phyloP scores from a whole-genome alignment of 305 asterid species.

The Rubia tinctorum region DNA sequence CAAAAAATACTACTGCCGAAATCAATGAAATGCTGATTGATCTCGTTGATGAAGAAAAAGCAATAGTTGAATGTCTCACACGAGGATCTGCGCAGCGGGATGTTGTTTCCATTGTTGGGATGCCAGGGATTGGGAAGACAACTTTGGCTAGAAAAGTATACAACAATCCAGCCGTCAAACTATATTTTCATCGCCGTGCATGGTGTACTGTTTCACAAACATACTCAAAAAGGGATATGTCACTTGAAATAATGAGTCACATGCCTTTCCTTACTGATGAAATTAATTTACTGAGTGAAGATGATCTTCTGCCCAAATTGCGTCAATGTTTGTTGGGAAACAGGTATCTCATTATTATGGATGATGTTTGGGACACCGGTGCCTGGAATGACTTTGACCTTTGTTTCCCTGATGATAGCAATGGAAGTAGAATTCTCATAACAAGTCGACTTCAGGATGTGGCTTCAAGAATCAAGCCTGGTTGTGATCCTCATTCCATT shows the following conservation, averaged over 20 bases:
- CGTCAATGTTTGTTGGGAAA: slow-evolving; percentile 3
- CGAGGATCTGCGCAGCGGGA: slow-evolving; percentile 15
- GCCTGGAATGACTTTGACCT: slow-evolving; percentile 21
- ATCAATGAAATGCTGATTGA: slow-evolving; percentile 22
- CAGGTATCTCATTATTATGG: slow-evolving; percentile 19
- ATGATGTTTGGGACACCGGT: slow-evolving; percentile 24
- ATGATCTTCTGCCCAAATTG: slow-evolving; percentile 1
- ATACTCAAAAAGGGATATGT: slow-evolving; percentile 17
- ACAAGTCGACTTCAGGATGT: slow-evolving; percentile 7
- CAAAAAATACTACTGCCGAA: not conserved
- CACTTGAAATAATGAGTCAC: slow-evolving; percentile 16
- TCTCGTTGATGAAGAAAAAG: slow-evolving; percentile 13
- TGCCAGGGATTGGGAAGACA: slow-evolving; percentile 40
- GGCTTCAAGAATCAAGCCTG: slow-evolving; percentile 3
- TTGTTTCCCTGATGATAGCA: slow-evolving; percentile 4
- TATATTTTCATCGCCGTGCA: slow-evolving; percentile 25
- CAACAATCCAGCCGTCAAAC: not conserved
- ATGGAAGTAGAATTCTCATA: slow-evolving; percentile 5
- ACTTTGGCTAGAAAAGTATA: slow-evolving; percentile 27
- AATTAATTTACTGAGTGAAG: slow-evolving; percentile 2
- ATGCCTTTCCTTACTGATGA: not conserved
- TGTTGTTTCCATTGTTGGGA: slow-evolving; percentile 25
- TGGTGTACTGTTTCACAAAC: slow-evolving; percentile 33
- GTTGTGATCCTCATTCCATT: not conserved
- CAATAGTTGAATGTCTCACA: slow-evolving; percentile 21